Percentiles rank a stretch among this genome's conserved stretches.
Evolutionary conservation across 2,329 filamentous ascomycete species (phyloP).

Genomic region (Waltergamsia citrina): DNA sequence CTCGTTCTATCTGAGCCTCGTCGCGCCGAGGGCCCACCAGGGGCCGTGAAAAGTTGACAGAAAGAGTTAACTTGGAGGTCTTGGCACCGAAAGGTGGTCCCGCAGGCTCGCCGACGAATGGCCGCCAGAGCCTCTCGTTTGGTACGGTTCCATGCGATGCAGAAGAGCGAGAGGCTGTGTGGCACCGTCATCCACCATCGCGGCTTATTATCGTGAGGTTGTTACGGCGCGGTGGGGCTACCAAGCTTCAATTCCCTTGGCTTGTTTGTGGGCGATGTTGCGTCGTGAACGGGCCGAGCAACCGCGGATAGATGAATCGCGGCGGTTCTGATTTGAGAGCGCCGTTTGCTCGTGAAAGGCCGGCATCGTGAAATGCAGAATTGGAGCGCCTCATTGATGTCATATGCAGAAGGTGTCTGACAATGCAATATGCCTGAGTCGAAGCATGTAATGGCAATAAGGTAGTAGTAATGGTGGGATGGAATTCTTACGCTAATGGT

Average conservation of each 20-base stretch:
- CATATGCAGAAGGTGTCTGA: not conserved
- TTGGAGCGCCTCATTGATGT: no score
- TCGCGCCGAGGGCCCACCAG: not conserved
- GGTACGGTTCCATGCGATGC: not conserved
- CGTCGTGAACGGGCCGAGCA: not conserved
- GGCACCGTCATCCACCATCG: not conserved
- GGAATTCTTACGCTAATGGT: no score
- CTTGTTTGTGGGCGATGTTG: not conserved
- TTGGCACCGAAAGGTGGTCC: not conserved
- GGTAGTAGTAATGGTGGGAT: not conserved
- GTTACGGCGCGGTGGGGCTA: not conserved
- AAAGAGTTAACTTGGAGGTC: no score
- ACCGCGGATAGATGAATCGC: no score
- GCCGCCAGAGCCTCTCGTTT: not conserved
- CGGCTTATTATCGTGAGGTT: slow-evolving; percentile 2
- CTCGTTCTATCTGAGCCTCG: no score
- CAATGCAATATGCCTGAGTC: not conserved
- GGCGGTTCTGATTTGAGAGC: no score
- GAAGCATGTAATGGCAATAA: not conserved
- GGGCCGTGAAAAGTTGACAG: no score
- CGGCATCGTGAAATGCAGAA: no score
- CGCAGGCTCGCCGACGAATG: not conserved
- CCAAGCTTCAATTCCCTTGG: no score
- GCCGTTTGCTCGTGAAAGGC: not conserved
- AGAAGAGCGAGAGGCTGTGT: not conserved